A percentile compares a stretch with the other conserved stretches of the same genome.
Evolutionary conservation across 2,329 filamentous ascomycete species (phyloP).

Genomic region (Beauveria australis): DNA sequence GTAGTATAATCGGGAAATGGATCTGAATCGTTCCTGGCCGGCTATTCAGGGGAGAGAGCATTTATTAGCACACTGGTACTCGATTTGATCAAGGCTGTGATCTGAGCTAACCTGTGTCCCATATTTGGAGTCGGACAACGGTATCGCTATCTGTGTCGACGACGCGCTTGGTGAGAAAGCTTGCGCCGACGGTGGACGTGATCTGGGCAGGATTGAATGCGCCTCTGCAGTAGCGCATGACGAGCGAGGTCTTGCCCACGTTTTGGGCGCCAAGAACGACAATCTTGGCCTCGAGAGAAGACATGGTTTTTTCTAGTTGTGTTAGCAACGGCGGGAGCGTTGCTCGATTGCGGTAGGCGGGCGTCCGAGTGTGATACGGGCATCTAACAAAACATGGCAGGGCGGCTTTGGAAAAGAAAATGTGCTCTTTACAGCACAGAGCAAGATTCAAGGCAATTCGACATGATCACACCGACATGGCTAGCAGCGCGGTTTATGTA

Average conservation of each 20-base stretch:
- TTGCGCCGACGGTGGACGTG: constrained; percentile 69
- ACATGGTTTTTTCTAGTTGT: constrained; percentile 22
- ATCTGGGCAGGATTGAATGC: constrained; percentile 57
- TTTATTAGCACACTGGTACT: constrained; percentile 11
- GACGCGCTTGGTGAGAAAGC: constrained; percentile 71
- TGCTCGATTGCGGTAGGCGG: not conserved
- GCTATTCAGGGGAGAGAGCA: constrained; percentile 32
- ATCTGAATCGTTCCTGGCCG: constrained; percentile 90
- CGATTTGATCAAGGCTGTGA: too few species aligned
- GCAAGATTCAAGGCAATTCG: not conserved
- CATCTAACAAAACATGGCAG: not conserved
- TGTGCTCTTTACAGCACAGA: constrained; percentile 1
- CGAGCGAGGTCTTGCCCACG: constrained; percentile 71
- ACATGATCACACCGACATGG: not conserved
- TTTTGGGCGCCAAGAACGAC: constrained; percentile 73
- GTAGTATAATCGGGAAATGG: constrained; percentile 93
- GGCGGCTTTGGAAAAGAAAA: not conserved
- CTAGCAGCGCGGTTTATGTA: not conserved
- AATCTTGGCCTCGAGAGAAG: constrained; percentile 72
- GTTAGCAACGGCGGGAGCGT: not conserved
- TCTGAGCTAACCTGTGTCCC: constrained; percentile 64
- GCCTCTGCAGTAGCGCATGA: constrained; percentile 68
- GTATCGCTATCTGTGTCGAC: constrained; percentile 80
- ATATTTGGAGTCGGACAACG: constrained; percentile 84
- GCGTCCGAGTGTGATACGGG: not conserved